These are phyloP conservation scores for Jatropha curcas DNA, from an alignment of 345 rosid species.

Conservation along the genomic window DNA sequence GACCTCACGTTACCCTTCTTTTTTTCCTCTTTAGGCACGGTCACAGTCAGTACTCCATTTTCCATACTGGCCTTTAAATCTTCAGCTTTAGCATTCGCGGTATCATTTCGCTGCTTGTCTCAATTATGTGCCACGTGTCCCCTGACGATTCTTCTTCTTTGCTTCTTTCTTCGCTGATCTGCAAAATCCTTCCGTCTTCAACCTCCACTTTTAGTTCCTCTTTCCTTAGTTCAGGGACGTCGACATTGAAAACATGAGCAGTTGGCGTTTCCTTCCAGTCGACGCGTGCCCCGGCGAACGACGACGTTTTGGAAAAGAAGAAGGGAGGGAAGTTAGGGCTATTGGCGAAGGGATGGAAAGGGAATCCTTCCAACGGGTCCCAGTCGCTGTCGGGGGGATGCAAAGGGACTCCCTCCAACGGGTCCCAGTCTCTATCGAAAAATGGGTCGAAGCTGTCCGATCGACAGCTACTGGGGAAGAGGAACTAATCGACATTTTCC, in stretches of 20 bases:
- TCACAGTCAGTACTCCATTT: neutral
- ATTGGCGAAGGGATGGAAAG: neutral
- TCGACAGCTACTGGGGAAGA: neutral
- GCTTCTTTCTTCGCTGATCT: neutral
- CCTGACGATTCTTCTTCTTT: neutral
- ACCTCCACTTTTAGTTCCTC: neutral
- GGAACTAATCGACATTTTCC: neutral
- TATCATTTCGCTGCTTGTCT: neutral
- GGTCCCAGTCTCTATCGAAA: no score
- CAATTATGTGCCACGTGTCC: neutral
- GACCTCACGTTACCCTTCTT: neutral
- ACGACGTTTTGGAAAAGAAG: no score
- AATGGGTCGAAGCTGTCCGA: neutral
- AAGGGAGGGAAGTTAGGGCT: neutral
- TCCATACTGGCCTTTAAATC: neutral
- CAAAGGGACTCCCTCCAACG: no score
- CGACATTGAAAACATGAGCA: neutral
- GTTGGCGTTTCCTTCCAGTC: neutral
- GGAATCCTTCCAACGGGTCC: neutral
- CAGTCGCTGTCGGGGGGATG: no score
- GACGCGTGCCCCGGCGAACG: no score
- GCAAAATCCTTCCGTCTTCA: neutral
- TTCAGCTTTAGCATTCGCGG: neutral
- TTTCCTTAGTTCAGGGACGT: neutral
- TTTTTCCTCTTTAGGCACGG: neutral